phyloP scores from a whole-genome alignment of 2,329 filamentous ascomycete genomes.

The Botrytis fragariae region DNA sequence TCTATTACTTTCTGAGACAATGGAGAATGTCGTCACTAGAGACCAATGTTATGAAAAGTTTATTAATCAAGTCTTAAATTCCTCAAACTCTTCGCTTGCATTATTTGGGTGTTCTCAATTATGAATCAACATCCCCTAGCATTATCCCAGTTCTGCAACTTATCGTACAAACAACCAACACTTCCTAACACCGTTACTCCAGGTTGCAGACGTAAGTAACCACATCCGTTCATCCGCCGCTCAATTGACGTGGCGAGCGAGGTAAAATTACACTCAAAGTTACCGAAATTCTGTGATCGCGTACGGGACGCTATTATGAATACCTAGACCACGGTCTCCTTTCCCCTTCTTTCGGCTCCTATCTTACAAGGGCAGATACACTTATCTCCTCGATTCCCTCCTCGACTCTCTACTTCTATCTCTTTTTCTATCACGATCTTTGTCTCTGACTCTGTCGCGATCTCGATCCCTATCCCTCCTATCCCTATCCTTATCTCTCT shows the following conservation, averaged over 20 bases:
- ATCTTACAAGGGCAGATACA: neutral
- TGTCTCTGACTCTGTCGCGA: conserved; percentile 9
- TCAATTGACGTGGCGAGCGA: neutral
- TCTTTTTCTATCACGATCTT: conserved; percentile 29
- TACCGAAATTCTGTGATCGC: too few relatives aligned
- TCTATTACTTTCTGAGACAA: neutral
- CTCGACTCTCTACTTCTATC: conserved; percentile 29
- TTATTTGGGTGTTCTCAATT: neutral
- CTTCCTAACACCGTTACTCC: neutral
- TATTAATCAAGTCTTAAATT: neutral
- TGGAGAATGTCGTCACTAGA: neutral
- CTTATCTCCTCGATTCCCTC: conserved; percentile 26
- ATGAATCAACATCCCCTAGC: neutral
- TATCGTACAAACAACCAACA: neutral
- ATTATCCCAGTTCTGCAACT: neutral
- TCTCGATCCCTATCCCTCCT: conserved; percentile 3
- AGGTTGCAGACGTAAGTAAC: neutral
- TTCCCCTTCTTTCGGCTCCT: neutral
- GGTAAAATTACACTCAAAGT: neutral
- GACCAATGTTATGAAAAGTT: neutral
- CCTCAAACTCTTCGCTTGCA: neutral
- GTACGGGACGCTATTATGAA: neutral
- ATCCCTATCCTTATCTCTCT: conserved; percentile 13
- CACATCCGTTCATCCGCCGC: neutral
- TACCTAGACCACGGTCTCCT: neutral